A percentile compares a stretch with the other conserved stretches of the same genome.
These are phyloP conservation scores for Psilocybe azurescens DNA, from an alignment of 768 basidiomycete species.

Conservation along the genomic window DNA sequence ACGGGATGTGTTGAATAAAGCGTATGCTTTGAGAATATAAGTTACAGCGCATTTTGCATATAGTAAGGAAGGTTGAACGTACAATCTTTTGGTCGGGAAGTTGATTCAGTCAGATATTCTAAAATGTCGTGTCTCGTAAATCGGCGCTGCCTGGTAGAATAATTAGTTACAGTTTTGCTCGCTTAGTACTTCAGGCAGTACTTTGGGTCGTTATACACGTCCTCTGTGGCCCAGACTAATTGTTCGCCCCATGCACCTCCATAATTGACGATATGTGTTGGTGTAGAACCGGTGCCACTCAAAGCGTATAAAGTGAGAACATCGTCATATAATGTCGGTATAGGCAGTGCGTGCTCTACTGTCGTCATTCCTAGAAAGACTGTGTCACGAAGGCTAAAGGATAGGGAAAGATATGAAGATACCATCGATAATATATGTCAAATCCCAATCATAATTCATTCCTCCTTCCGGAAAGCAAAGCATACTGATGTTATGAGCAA, in stretches of 20 bases:
- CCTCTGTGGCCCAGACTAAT: constrained; percentile 66
- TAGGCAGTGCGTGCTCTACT: constrained; percentile 71
- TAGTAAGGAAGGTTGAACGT: constrained; percentile 21
- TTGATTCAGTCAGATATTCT: constrained; percentile 64
- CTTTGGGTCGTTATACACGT: constrained; percentile 75
- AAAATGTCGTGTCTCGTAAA: constrained; percentile 71
- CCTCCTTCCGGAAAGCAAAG: constrained; percentile 79
- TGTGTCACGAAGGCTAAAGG: neutral
- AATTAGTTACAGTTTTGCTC: neutral
- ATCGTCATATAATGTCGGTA: constrained; percentile 71
- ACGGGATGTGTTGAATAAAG: constrained; percentile 70
- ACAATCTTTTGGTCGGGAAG: constrained; percentile 64
- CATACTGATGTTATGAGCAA: constrained; percentile 68
- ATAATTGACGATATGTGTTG: constrained; percentile 80
- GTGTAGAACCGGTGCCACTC: constrained; percentile 76
- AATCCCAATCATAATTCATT: constrained; percentile 82
- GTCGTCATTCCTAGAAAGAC: constrained; percentile 73
- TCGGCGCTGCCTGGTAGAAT: constrained; percentile 53
- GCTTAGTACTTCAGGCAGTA: constrained; percentile 30
- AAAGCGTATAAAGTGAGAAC: constrained; percentile 62
- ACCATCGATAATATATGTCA: constrained; percentile 83
- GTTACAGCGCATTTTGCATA: neutral
- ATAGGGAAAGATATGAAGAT: constrained; percentile 14
- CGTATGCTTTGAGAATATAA: constrained; percentile 49
- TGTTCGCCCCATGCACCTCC: constrained; percentile 77